Evolutionary conservation across 768 basidiomycete genomes (phyloP), one percentile per base, ranked within the genome.

Genomic region (Xerocomus potaroensis): DNA sequence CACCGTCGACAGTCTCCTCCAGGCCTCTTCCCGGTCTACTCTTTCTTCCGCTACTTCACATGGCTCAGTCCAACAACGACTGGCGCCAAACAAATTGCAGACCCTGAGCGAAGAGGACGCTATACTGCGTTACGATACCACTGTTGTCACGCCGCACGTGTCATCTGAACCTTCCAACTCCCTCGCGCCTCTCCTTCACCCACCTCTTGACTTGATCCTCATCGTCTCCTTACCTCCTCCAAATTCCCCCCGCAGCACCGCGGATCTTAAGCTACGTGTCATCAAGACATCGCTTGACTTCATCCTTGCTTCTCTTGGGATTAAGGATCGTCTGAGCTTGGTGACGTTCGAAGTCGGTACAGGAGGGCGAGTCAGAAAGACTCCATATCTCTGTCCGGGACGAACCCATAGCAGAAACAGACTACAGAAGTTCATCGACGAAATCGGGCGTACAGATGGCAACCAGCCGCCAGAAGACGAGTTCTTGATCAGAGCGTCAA

Each of bases 291-390:
- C 93, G 0, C 74, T 99, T 30, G 87, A 93, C 57, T 97, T 97
- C 64, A 65, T 91, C 41, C 69, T 96, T 34, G 82, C 84, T 12
- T 83, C 86, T 8, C 65, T 96, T 45, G 82, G 85, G 5, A 69
- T 74, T 15, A 81, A 76, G 57, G 96, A 97, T 60, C 79, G 96
- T 4, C 60, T 99, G 49, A 89, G 89, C 54, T 60, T 98, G 55
- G 92, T 98, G 21, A 93, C 93, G 0, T 98, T 93, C 55, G 91
- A 97, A 62, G 84, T 91, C 8, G 95, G 94, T 12, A 58, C 77
- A 8, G 85, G 82, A 1, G 93, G 93, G 0, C 72, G 75, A 45
- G 87, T 98, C 29, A 76, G 92, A 51, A 92, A 89, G 70, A 96
- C 94, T n/a, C 94, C 95, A 15, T 97, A 95, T 73, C 68, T 99